Base-by-base conservation (phyloP, 1,284 basidiomycete genomes). In the Melampsora larici-populina region DNA sequence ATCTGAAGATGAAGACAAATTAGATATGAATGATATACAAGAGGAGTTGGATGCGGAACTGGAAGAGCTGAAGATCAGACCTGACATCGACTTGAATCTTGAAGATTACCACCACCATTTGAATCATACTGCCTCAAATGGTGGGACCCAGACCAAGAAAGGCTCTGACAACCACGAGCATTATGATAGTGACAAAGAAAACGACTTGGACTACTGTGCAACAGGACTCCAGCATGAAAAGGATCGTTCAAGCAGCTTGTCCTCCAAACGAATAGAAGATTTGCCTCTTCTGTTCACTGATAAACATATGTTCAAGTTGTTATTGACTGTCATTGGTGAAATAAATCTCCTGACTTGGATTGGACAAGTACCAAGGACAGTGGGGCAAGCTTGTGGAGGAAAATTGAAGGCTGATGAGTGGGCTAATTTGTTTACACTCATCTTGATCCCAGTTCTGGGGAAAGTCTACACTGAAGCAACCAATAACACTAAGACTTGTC, bases 361-460 rank as follows among this genome's bases (percentile, higher is more conserved):
- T 63, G 60, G 60, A 17, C 26, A n/a, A 17, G 60, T 63, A 29
- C 60, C 60, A 15, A 15, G 60, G 33, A 63, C 60, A 63, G 60
- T 63, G 13, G 60, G 60, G 15, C 60, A 63, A 63, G 60, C 33
- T 63, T 63, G 60, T 63, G 60, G 60, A 17, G 60, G 60, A 33
- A 63, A 63, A 15, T 33, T 63, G 26, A 63, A 63, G 33, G 60
- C 60, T 24, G 60, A 63, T 63, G 60, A 63, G n/a, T 63, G 60
- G 60, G 33, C 33, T 24, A 33, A 29, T 24, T 33, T 63, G 26
- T 63, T 63, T 24, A 63, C 60, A 9, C 13, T 63, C 13, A 63
- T 63, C 9, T 63, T 63, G 3, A 33, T 63, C 26, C 60, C 60
- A 63, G 24, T 33, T 29, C 60, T 63, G 1, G 60, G 60, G 24